Conservation (phyloP, 139 green algal genomes). For the Coelastrella sp. region DNA sequence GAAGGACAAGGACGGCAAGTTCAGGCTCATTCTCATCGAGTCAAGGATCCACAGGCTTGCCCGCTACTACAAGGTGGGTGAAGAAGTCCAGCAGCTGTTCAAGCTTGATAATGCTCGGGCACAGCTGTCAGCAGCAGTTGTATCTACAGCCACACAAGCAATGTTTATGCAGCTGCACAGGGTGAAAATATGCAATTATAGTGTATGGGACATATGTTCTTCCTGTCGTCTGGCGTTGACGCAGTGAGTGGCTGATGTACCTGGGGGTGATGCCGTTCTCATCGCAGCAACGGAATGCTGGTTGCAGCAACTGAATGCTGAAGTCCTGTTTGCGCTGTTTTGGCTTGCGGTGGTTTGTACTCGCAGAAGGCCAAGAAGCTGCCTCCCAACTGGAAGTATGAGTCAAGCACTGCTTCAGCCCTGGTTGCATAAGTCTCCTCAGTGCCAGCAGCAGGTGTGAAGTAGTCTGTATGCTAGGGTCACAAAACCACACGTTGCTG, state of each 20-base stretch:
- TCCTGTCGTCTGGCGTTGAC: no score
- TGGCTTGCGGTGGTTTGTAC: neutral
- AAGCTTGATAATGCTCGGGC: no score
- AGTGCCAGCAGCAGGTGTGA: constrained; percentile 35
- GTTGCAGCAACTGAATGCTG: no score
- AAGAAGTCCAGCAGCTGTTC: neutral
- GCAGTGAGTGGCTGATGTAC: no score
- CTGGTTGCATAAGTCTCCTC: constrained; percentile 76
- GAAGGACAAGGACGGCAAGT: constrained; percentile 96
- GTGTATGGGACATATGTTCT: no score
- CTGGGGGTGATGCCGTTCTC: no score
- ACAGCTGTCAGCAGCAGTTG: no score
- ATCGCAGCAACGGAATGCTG: no score
- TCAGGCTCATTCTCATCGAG: constrained; percentile 93
- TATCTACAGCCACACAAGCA: no score
- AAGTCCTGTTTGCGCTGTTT: no score
- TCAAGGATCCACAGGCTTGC: constrained; percentile 98
- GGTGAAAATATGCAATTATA: no score
- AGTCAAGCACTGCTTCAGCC: constrained; percentile 93
- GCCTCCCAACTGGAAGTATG: constrained; percentile 93
- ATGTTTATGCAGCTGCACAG: no score
- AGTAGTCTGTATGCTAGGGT: neutral
- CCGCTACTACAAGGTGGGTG: constrained; percentile 96
- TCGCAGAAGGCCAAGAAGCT: constrained; percentile 81
- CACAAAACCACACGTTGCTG: neutral